A percentile compares a stretch with the other conserved stretches of the same genome.
These are phyloP conservation scores for Astrothelium subdiscretum DNA, from an alignment of 495 filamentous ascomycete genomes.

Conservation along the genomic window DNA sequence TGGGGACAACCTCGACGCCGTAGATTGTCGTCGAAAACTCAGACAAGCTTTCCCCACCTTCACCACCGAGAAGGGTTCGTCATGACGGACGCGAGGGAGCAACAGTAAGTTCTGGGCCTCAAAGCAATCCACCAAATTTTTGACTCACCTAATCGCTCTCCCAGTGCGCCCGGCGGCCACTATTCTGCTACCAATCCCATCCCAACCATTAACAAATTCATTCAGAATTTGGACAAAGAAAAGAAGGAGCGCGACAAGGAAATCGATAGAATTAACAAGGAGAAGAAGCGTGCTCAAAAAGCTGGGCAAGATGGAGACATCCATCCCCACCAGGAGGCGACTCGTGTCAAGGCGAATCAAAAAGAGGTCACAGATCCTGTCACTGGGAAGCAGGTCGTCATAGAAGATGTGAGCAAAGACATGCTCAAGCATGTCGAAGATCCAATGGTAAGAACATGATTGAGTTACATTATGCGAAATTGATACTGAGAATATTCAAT, in stretches of 20 bases:
- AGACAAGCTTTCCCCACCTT: neutral
- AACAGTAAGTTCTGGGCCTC: slow-evolving; percentile 13
- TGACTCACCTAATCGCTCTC: neutral
- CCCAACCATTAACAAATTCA: slow-evolving; percentile 76
- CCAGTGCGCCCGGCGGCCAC: slow-evolving; percentile 24
- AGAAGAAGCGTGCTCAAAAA: slow-evolving; percentile 24
- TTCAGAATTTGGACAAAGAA: slow-evolving; percentile 62
- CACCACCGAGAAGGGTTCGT: slow-evolving; percentile 14
- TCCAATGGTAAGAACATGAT: slow-evolving; percentile 40
- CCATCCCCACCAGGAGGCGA: slow-evolving; percentile 35
- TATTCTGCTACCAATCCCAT: slow-evolving; percentile 65
- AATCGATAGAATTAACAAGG: slow-evolving; percentile 36
- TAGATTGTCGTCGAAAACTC: no score
- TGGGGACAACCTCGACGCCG: no score
- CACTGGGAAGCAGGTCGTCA: slow-evolving; percentile 74
- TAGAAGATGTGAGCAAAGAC: slow-evolving; percentile 63
- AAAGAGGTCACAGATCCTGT: slow-evolving; percentile 77
- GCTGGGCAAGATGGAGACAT: slow-evolving; percentile 26
- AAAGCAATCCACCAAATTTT: neutral
- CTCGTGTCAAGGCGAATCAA: slow-evolving; percentile 20
- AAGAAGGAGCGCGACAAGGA: slow-evolving; percentile 62
- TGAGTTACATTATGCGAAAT: neutral
- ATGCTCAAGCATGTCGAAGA: slow-evolving; percentile 62
- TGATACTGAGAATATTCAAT: neutral
- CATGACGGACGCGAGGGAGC: slow-evolving; percentile 20